Percentiles rank a stretch among this genome's conserved stretches.
These are phyloP conservation scores for Pyrenochaeta sp. DNA, from an alignment of 2,329 filamentous ascomycete genomes.

Conservation along the genomic window DNA sequence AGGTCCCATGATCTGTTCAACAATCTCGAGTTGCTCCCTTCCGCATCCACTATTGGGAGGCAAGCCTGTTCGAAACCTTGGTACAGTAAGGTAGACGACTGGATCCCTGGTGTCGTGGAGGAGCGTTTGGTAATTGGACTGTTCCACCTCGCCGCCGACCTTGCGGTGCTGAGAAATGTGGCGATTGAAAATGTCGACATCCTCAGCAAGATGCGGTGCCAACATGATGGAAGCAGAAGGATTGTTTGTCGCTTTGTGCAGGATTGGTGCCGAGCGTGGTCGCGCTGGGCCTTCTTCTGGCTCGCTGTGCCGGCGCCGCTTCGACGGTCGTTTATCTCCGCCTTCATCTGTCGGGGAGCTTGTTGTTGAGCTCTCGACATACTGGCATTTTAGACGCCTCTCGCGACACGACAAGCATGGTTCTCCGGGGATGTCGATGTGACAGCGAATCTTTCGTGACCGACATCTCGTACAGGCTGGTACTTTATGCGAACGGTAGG, in stretches of 20 bases:
- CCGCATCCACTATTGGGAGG: slow-evolving; percentile 46
- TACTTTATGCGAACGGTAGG: slow-evolving; percentile 54
- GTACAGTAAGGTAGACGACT: slow-evolving; percentile 57
- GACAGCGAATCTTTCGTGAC: slow-evolving; percentile 53
- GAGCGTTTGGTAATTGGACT: slow-evolving; percentile 59
- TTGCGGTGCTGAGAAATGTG: slow-evolving; percentile 48
- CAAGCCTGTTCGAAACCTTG: slow-evolving; percentile 59
- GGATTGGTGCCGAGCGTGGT: slow-evolving; percentile 33
- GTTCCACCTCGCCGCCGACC: slow-evolving; percentile 38
- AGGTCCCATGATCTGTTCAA: slow-evolving; percentile 52
- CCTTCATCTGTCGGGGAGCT: slow-evolving; percentile 35
- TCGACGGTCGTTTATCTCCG: slow-evolving; percentile 31
- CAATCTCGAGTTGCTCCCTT: slow-evolving; percentile 50
- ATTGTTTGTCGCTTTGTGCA: slow-evolving; percentile 41
- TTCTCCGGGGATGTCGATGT: slow-evolving; percentile 50
- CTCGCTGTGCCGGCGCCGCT: slow-evolving; percentile 40
- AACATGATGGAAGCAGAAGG: slow-evolving; percentile 51
- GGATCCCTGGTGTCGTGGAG: slow-evolving; percentile 55
- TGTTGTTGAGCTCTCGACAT: slow-evolving; percentile 36
- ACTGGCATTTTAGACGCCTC: slow-evolving; percentile 49
- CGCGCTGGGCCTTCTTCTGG: slow-evolving; percentile 30
- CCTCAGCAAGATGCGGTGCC: slow-evolving; percentile 52
- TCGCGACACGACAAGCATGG: slow-evolving; percentile 52
- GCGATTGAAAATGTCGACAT: slow-evolving; percentile 51
- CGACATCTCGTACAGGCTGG: slow-evolving; percentile 54